phyloP scores from a whole-genome alignment of 768 basidiomycete genomes.

The Tephrocybe sp. region DNA sequence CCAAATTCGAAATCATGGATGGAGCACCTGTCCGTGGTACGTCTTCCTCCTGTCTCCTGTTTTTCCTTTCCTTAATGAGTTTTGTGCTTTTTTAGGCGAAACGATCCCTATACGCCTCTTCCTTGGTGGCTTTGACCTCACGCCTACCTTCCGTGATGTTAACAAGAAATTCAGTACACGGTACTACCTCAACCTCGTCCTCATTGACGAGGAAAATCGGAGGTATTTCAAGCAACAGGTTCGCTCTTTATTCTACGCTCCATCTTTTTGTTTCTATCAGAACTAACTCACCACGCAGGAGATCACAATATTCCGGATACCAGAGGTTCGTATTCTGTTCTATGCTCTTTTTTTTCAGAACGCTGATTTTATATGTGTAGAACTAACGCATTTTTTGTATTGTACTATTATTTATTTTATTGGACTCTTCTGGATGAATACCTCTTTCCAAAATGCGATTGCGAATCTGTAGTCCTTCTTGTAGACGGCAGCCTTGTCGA shows the following conservation, averaged over 20 bases:
- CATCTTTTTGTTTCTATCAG: background rate
- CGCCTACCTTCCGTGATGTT: conserved; percentile 97
- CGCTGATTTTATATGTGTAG: background rate
- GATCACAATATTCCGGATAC: conserved; percentile 21
- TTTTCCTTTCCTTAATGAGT: background rate
- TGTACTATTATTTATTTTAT: conserved; percentile 13
- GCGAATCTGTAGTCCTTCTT: conserved; percentile 94
- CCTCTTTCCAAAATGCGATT: too few species aligned
- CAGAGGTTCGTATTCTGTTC: conserved; percentile 15
- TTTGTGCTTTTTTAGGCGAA: conserved; percentile 57
- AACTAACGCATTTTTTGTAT: conserved; percentile 13
- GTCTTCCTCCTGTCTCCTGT: conserved; percentile 14
- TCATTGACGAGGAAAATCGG: conserved; percentile 97
- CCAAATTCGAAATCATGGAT: conserved; percentile 99
- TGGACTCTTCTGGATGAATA: too few species aligned
- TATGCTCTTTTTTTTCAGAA: background rate
- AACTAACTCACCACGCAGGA: conserved; percentile 7
- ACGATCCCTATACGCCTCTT: conserved; percentile 98
- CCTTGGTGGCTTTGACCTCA: conserved; percentile 96
- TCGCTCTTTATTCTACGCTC: conserved; percentile 9
- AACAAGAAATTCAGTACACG: conserved; percentile 99
- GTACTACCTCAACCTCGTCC: conserved; percentile 95
- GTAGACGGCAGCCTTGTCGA: conserved; percentile 77
- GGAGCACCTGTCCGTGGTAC: conserved; percentile 93
- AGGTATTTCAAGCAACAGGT: conserved; percentile 98